Percentiles rank a stretch among this genome's conserved stretches.
Conservation (phyloP, 2,329 filamentous ascomycete genomes). For the Neurospora sp. region DNA sequence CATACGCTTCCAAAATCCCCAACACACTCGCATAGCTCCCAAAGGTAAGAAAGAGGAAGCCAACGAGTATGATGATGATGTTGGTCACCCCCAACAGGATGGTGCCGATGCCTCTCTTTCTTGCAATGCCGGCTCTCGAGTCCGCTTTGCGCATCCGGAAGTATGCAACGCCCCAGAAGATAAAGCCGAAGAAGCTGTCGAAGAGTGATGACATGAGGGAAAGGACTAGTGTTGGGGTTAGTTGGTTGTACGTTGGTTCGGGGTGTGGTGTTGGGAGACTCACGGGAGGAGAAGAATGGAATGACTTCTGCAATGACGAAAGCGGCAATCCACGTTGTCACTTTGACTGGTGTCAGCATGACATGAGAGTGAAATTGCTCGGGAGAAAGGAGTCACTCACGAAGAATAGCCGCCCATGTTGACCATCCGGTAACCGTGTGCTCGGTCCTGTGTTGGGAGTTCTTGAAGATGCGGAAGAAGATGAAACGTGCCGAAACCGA, state of each 20-base stretch:
- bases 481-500: conserved; percentile 84
- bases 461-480: conserved; percentile 81
- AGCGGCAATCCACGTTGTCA: conserved; percentile 69
- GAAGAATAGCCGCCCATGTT: conserved; percentile 65
- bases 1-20: conserved; percentile 65
- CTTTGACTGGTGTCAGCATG: conserved; percentile 22
- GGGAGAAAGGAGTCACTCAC: conserved; percentile 26
- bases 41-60: conserved; percentile 69
- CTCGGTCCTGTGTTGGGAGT: conserved; percentile 66
- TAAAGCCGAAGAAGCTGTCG: conserved; percentile 90
- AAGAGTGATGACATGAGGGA: conserved; percentile 80
- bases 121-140: conserved; percentile 42
- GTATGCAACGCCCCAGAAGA: conserved; percentile 84
- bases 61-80: conserved; percentile 60
- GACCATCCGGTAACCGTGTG: conserved; percentile 78
- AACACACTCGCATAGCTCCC: conserved; percentile 76
- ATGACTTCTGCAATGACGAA: conserved; percentile 91
- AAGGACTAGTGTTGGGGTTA: conserved; percentile 32
- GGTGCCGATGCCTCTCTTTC: conserved; percentile 40
- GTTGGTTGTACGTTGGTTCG: neutral
- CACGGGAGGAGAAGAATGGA: conserved; percentile 76
- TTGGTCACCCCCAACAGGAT: conserved; percentile 56
- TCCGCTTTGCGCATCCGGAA: conserved; percentile 65
- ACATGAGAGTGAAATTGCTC: neutral
- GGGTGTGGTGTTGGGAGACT: conserved; percentile 28